phyloP scores from a whole-genome alignment of 2,329 filamentous ascomycete species.

The Epichloe brachyelytri region DNA sequence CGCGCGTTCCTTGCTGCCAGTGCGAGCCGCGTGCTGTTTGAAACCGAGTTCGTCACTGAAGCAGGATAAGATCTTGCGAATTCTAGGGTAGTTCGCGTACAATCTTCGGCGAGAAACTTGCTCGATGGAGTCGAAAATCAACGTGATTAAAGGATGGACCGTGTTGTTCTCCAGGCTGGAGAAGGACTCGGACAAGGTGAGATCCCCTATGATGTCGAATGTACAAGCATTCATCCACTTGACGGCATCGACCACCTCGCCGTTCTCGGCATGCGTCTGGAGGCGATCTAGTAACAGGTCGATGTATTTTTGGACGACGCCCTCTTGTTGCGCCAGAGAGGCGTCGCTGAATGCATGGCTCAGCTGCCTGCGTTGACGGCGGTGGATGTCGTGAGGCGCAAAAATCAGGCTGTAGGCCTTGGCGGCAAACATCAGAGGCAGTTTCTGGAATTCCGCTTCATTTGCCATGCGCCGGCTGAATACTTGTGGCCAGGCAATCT shows the following conservation, averaged over 20 bases:
- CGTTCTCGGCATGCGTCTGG: conserved; percentile 5
- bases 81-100: conserved; percentile 4
- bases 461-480: conserved; percentile 13
- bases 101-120: conserved; percentile 7
- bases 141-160: conserved; percentile 15
- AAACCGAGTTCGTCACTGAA: background rate
- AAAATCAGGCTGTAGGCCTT: conserved; percentile 9
- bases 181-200: conserved; percentile 32
- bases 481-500: conserved; percentile 21
- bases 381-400: conserved; percentile 9
- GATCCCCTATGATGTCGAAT: conserved; percentile 27
- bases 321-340: conserved; percentile 19
- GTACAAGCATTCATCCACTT: conserved; percentile 25
- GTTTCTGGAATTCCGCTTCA: conserved; percentile 9
- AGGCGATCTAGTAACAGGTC: conserved; percentile 14
- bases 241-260: conserved; percentile 13
- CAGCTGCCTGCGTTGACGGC: conserved; percentile 13
- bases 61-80: background rate
- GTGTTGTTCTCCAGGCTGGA: conserved; percentile 17
- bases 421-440: background rate
- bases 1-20: conserved; percentile 12
- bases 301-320: conserved; percentile 14
- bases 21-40: conserved; percentile 6
- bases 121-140: conserved; percentile 10
- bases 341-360: conserved; percentile 19